Evolutionary conservation across 2,329 filamentous ascomycete species (phyloP), one percentile per base, ranked within the genome.

Genomic region (Colletotrichum sp.): DNA sequence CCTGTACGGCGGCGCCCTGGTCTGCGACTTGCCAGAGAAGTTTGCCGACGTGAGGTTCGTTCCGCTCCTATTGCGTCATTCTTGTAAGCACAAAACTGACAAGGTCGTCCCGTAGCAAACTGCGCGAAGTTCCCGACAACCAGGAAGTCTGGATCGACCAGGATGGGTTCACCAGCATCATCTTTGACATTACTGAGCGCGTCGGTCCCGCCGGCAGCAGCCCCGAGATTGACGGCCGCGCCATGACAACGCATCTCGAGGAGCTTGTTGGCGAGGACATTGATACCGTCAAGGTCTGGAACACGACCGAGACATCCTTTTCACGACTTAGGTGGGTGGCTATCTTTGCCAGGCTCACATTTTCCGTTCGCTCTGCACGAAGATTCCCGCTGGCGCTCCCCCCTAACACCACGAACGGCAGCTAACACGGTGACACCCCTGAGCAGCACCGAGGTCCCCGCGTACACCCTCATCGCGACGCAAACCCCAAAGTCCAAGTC

Each of bases 141-240:
- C 96, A 99, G 87, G 96, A 98, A 88, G 94, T 98, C 80, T 98
- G 93, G 87, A 93, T 98, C 81, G 95, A 98, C 83, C 90, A 91
- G 78, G 90, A 94, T 78, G 96, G 95, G 66, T 96, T 96, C 84
- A 95, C 95, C 5, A 96, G 92, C 85, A 93, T 98, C 83, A 96
- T 98, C 80, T 91, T 98, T 84, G 96, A 99, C 81, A 95, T 99
- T 81, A 94, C 95, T 71, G 94, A 98, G 87, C 94, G 95, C 72
- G 93, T 98, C 26, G 90, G 91, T 76, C 83, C 85, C 16, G 81
- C 90, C 6, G 88, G 89, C 34, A 87, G 85, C 57, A 85, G 88
- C 3, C 88, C 92, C 21, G 90, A 92, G 80, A 90, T 91, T 44
- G 92, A 96, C 80, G 93, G 94, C 72, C 91, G 90, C 60, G 95